A percentile compares a stretch with the other conserved stretches of the same genome.
Evolutionary conservation across 345 rosid genomes (phyloP).

Genomic region (Bruguiera gymnorhiza): DNA sequence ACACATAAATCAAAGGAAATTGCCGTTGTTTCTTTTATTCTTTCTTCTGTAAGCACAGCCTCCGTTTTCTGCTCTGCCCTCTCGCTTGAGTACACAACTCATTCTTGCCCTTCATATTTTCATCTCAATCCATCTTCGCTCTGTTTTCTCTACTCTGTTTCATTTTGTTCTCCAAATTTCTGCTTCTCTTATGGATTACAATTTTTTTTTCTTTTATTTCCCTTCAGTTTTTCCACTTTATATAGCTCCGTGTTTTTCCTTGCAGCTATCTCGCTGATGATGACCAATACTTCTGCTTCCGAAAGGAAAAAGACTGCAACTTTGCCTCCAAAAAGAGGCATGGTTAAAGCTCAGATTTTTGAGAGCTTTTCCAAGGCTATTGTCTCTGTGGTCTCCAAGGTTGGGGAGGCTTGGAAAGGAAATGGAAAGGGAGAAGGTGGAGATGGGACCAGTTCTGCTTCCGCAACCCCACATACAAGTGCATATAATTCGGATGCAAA

Average conservation of each 20-base stretch:
- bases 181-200: neutral
- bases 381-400: neutral
- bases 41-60: too few relatives aligned
- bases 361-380: constrained; percentile 11
- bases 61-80: too few relatives aligned
- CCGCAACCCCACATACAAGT: neutral
- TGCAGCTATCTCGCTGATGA: constrained; percentile 22
- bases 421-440: neutral
- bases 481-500: neutral
- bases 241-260: constrained; percentile 2
- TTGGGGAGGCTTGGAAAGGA: neutral
- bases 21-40: too few relatives aligned
- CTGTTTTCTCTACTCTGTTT: too few relatives aligned
- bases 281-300: constrained; percentile 2
- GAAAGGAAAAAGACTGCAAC: constrained; percentile 6
- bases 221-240: neutral
- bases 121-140: too few relatives aligned
- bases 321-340: constrained; percentile 22
- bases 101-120: too few relatives aligned
- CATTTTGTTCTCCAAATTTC: too few relatives aligned
- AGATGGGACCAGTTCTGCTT: neutral
- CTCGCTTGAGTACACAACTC: too few relatives aligned
- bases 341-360: constrained; percentile 24
- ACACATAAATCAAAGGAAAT: too few relatives aligned
- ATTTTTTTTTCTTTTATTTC: neutral